Evolutionary conservation across 495 filamentous ascomycete species (phyloP).

Genomic region (Podospora appendiculata): DNA sequence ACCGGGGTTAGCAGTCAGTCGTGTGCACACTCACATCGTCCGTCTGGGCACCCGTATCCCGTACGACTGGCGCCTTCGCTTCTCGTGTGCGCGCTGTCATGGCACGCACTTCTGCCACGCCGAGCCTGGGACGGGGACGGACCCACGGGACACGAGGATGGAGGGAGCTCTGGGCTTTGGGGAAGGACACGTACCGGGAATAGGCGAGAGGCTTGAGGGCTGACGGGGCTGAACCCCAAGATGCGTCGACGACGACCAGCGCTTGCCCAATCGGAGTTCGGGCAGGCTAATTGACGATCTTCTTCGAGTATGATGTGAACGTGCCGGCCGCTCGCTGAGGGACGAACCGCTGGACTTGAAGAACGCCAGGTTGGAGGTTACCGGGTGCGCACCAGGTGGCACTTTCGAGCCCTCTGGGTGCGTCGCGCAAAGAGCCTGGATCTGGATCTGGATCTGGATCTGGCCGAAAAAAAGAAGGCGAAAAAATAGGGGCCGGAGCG

Average conservation of each 20-base stretch:
- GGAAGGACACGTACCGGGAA: conserved; percentile 30
- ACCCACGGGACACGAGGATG: conserved; percentile 6
- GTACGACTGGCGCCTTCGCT: too few relatives aligned
- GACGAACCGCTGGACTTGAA: conserved; percentile 30
- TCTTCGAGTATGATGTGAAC: conserved; percentile 31
- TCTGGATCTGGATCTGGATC: background rate
- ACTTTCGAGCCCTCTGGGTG: conserved; percentile 12
- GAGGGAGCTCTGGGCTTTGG: background rate
- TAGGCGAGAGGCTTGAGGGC: conserved; percentile 29
- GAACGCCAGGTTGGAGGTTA: conserved; percentile 30
- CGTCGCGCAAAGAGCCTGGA: background rate
- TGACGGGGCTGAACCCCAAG: conserved; percentile 34
- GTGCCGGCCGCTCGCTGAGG: conserved; percentile 31
- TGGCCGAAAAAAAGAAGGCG: too few relatives aligned
- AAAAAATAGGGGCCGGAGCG: background rate
- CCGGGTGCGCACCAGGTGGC: conserved; percentile 13
- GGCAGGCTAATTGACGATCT: conserved; percentile 26
- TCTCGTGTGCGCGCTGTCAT: too few relatives aligned
- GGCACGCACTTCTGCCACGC: too few relatives aligned
- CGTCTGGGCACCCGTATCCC: too few relatives aligned
- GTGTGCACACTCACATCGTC: too few relatives aligned
- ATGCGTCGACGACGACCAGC: conserved; percentile 18
- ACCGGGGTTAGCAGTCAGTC: conserved; percentile 6
- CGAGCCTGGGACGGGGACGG: too few relatives aligned
- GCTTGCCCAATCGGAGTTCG: conserved; percentile 24